Percentiles rank a stretch among this genome's conserved stretches.
These are phyloP conservation scores for Manihot esculenta DNA, from an alignment of 441 rosid species.

Conservation along the genomic window DNA sequence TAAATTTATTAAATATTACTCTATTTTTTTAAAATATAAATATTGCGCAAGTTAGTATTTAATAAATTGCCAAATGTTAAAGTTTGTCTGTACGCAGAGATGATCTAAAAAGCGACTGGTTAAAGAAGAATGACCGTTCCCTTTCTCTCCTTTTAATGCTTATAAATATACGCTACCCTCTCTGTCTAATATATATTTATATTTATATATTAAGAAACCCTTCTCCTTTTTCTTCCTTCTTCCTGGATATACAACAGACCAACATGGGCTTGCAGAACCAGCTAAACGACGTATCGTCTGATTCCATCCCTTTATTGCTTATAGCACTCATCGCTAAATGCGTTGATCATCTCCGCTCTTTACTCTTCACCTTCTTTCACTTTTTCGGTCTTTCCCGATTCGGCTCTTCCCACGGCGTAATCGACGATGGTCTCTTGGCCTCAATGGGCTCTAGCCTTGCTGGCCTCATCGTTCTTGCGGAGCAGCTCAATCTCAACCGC, in stretches of 20 bases:
- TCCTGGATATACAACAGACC: not conserved
- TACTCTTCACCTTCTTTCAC: slow-evolving; percentile 30
- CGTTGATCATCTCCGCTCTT: slow-evolving; percentile 43
- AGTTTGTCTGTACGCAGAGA: too few relatives aligned
- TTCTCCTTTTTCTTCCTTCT: not conserved
- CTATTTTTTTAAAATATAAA: too few relatives aligned
- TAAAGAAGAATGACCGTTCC: too few relatives aligned
- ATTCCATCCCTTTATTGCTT: slow-evolving; percentile 57
- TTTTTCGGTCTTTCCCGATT: slow-evolving; percentile 20
- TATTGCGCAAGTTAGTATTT: too few relatives aligned
- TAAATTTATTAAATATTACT: too few relatives aligned
- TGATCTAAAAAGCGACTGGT: too few relatives aligned
- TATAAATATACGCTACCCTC: not conserved
- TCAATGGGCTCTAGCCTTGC: slow-evolving; percentile 51
- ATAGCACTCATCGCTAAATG: slow-evolving; percentile 54
- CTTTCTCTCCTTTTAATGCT: not conserved
- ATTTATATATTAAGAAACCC: too few relatives aligned
- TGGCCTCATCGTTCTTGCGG: slow-evolving; percentile 57
- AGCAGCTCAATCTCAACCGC: slow-evolving; percentile 66
- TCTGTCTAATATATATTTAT: not conserved
- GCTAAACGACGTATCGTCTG: slow-evolving; percentile 69
- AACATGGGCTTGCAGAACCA: slow-evolving; percentile 64
- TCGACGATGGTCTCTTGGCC: slow-evolving; percentile 19
- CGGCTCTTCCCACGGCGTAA: slow-evolving; percentile 17
- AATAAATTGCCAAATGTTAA: too few relatives aligned